phyloP scores from a whole-genome alignment of 2,329 filamentous ascomycete genomes.

The Verticillium zaregamsianum region DNA sequence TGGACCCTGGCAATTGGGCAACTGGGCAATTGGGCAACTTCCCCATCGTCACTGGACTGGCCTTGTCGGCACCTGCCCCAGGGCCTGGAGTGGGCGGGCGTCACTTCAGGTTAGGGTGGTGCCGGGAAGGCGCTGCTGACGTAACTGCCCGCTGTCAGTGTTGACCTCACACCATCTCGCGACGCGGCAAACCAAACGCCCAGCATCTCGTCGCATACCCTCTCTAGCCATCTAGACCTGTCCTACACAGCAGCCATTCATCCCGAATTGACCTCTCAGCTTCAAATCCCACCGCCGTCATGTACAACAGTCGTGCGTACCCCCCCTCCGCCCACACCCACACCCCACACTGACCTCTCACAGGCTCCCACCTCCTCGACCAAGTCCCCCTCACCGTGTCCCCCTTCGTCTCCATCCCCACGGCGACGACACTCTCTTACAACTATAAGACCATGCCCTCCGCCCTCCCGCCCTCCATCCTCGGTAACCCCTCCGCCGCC shows the following conservation, averaged over 20 bases:
- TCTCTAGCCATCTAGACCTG: not conserved
- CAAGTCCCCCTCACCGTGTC: constrained; percentile 93
- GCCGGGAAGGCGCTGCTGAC: not conserved
- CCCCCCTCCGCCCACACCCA: not conserved
- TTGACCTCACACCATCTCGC: not conserved
- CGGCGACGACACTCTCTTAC: constrained; percentile 87
- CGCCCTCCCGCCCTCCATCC: constrained; percentile 71
- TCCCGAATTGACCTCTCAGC: not conserved
- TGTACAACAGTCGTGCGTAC: constrained; percentile 27
- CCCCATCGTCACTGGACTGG: not conserved
- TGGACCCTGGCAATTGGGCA: not conserved
- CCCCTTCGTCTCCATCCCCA: constrained; percentile 86
- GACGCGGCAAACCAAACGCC: not conserved
- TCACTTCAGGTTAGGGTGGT: no score
- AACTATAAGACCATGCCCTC: constrained; percentile 90
- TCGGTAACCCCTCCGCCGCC: constrained; percentile 41
- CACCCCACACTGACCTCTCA: constrained; percentile 9
- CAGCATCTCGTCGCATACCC: not conserved
- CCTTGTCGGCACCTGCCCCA: not conserved
- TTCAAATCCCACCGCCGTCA: constrained; percentile 3
- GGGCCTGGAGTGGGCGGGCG: no score
- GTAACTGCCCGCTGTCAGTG: not conserved
- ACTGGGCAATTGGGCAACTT: not conserved
- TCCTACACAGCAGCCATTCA: not conserved
- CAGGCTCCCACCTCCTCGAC: constrained; percentile 80